These are phyloP conservation scores for Nannochloris sp. DNA, from an alignment of 139 green algal species.

Conservation along the genomic window DNA sequence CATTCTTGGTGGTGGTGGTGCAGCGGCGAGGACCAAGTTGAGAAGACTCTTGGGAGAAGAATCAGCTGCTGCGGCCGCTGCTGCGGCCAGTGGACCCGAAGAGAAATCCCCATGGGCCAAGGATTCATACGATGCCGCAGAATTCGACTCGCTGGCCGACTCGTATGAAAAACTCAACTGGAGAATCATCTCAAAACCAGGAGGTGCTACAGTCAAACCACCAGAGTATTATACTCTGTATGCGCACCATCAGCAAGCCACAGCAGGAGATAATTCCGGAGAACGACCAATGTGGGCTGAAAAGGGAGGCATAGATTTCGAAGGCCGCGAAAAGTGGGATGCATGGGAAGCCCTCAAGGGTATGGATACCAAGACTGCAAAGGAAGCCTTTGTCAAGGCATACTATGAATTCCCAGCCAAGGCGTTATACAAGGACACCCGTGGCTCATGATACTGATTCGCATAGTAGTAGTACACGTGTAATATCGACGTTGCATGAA, in stretches of 20 bases:
- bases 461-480: background rate
- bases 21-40: slow-evolving; percentile 60
- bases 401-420: slow-evolving; percentile 70
- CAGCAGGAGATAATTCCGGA: slow-evolving; percentile 58
- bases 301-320: slow-evolving; percentile 89
- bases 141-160: slow-evolving; percentile 51
- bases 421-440: slow-evolving; percentile 64
- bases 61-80: slow-evolving; percentile 15
- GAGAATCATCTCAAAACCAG: slow-evolving; percentile 81
- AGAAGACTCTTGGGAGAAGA: slow-evolving; percentile 47
- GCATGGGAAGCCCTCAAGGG: slow-evolving; percentile 71
- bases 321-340: slow-evolving; percentile 74
- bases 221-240: slow-evolving; percentile 76
- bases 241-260: slow-evolving; percentile 47
- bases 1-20: background rate
- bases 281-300: slow-evolving; percentile 91
- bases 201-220: slow-evolving; percentile 78
- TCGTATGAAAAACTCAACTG: slow-evolving; percentile 81
- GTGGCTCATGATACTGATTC: background rate
- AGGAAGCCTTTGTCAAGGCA: slow-evolving; percentile 62
- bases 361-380: slow-evolving; percentile 45
- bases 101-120: slow-evolving; percentile 58
- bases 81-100: slow-evolving; percentile 14
- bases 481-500: background rate
- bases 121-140: slow-evolving; percentile 49